Evolutionary conservation across 2,329 filamentous ascomycete species (phyloP).

Genomic region (Elsinoe fawcettii): DNA sequence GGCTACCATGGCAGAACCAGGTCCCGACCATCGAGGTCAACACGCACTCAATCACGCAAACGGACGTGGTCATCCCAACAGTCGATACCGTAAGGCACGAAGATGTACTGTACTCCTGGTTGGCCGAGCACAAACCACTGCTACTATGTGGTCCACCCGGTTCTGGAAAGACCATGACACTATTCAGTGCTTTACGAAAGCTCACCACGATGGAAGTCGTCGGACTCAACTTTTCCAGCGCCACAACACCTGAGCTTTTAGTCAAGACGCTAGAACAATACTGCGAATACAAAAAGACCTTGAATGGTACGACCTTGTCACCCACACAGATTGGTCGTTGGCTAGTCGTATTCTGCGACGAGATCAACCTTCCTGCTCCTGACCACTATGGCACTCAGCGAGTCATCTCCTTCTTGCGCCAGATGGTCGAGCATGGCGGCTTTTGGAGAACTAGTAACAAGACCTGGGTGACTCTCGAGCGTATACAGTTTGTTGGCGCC

Average conservation of each 20-base stretch:
- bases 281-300: constrained; percentile 98
- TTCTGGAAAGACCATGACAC: constrained; percentile 99
- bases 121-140: constrained; percentile 95
- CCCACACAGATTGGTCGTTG: constrained; percentile 95
- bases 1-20: constrained; percentile 88
- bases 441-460: constrained; percentile 99
- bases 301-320: constrained; percentile 91
- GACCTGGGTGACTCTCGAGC: constrained; percentile 93
- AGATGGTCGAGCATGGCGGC: constrained; percentile 96
- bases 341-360: constrained; percentile 98
- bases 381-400: constrained; percentile 97
- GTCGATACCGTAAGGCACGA: constrained; percentile 96
- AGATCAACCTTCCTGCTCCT: constrained; percentile 96
- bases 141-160: constrained; percentile 94
- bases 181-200: constrained; percentile 95
- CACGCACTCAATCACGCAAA: constrained; percentile 95
- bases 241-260: constrained; percentile 91
- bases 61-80: constrained; percentile 96
- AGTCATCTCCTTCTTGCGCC: constrained; percentile 92
- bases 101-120: constrained; percentile 98
- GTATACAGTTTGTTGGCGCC: constrained; percentile 97
- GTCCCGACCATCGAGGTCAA: constrained; percentile 95
- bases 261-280: constrained; percentile 99
- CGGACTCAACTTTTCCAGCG: constrained; percentile 97
- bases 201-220: constrained; percentile 98